Conservation (phyloP, 2,329 filamentous ascomycete genomes). For the Neopestalotiopsis clavispora region DNA sequence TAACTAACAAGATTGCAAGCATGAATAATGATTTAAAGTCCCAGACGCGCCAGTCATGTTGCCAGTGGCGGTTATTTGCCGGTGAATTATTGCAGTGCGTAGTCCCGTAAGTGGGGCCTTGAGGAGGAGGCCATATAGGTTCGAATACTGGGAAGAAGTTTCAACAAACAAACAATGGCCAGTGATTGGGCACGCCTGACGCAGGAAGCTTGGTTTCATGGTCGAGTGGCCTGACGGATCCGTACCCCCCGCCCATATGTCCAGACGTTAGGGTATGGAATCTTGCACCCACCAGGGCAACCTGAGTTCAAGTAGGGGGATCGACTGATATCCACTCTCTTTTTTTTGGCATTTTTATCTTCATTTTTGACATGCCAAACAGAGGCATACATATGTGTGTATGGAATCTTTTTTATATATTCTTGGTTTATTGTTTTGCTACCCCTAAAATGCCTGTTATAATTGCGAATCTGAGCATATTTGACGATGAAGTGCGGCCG, state of each 20-base stretch:
- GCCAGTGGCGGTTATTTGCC: too few relatives aligned
- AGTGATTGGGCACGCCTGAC: neutral
- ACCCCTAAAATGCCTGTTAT: too few relatives aligned
- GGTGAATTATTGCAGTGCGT: neutral
- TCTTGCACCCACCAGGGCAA: neutral
- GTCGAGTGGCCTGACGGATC: neutral
- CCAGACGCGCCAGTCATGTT: too few relatives aligned
- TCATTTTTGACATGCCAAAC: neutral
- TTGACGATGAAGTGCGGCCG: too few relatives aligned
- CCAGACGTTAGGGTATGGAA: constrained; percentile 14
- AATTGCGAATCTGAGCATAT: too few relatives aligned
- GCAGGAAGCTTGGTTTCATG: neutral
- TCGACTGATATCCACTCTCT: neutral
- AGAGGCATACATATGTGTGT: neutral
- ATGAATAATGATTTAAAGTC: fast-evolving
- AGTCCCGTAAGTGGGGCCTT: neutral
- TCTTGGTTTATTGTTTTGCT: too few relatives aligned
- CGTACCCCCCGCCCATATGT: neutral
- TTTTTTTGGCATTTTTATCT: neutral
- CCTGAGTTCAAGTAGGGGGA: constrained; percentile 1
- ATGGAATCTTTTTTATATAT: neutral
- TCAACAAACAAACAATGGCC: neutral
- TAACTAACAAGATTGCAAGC: too few relatives aligned
- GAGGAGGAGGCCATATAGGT: neutral
- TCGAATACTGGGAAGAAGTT: neutral